Evolutionary conservation across 2,329 filamentous ascomycete genomes (phyloP).

Genomic region (Dothideomycetes sp.): DNA sequence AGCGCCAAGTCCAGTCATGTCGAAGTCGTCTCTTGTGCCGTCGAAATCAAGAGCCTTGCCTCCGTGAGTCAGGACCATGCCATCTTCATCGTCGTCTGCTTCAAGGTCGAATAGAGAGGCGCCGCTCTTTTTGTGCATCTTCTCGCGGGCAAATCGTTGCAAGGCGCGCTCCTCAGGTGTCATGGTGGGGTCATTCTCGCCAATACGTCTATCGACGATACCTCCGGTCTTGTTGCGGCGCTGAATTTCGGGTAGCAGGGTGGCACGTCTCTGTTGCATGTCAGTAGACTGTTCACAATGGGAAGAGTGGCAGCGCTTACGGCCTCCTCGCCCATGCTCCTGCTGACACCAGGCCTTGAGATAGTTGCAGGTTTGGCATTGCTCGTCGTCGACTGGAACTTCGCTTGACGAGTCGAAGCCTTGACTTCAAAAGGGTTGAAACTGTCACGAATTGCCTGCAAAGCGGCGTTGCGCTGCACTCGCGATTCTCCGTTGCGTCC

Average conservation of each 20-base stretch:
- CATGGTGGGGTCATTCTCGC: constrained; percentile 91
- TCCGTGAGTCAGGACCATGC: constrained; percentile 61
- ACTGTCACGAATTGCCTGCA: constrained; percentile 81
- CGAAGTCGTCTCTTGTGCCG: constrained; percentile 46
- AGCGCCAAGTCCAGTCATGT: constrained; percentile 29
- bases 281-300: not conserved
- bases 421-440: constrained; percentile 98
- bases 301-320: constrained; percentile 34
- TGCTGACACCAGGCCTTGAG: constrained; percentile 70
- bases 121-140: constrained; percentile 68
- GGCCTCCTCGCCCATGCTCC: constrained; percentile 77
- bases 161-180: constrained; percentile 86
- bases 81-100: constrained; percentile 58
- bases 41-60: constrained; percentile 56
- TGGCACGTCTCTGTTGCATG: constrained; percentile 57
- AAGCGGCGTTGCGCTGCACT: constrained; percentile 63
- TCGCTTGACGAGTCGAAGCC: constrained; percentile 60
- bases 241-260: constrained; percentile 82
- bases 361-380: constrained; percentile 43
- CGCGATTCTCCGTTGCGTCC: constrained; percentile 50
- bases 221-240: constrained; percentile 83
- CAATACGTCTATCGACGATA: constrained; percentile 85
- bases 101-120: constrained; percentile 83
- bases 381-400: constrained; percentile 74
- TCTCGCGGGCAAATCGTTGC: constrained; percentile 82